Evolutionary conservation across 345 rosid species (phyloP).

Genomic region (Noccaea bulbosa): DNA sequence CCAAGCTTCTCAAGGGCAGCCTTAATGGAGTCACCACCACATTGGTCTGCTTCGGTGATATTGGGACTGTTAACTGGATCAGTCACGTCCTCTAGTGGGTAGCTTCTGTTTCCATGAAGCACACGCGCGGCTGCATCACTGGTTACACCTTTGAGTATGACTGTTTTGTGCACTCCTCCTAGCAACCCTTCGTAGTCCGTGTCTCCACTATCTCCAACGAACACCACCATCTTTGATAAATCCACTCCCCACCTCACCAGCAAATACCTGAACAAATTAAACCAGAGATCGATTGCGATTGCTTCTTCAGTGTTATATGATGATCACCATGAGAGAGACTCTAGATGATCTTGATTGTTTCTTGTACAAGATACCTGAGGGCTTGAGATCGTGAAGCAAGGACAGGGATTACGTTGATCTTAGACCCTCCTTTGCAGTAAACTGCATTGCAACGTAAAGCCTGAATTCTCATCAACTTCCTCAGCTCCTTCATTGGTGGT

Average conservation of each 20-base stretch:
- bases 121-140: slow-evolving; percentile 46
- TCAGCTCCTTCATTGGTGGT: slow-evolving; percentile 61
- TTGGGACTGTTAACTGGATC: slow-evolving; percentile 51
- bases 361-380: slow-evolving; percentile 54
- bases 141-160: slow-evolving; percentile 55
- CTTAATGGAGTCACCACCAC: slow-evolving; percentile 40
- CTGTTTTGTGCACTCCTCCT: slow-evolving; percentile 62
- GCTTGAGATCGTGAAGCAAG: slow-evolving; percentile 80
- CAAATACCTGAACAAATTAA: slow-evolving; percentile 53
- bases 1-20: slow-evolving; percentile 55
- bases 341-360: background rate
- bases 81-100: slow-evolving; percentile 63
- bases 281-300: background rate
- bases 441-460: slow-evolving; percentile 67
- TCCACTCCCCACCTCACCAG: slow-evolving; percentile 71
- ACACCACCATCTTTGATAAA: slow-evolving; percentile 53
- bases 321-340: background rate
- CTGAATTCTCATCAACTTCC: slow-evolving; percentile 68
- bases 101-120: slow-evolving; percentile 58
- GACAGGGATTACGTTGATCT: slow-evolving; percentile 64
- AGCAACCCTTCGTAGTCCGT: slow-evolving; percentile 73
- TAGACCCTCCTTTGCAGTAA: slow-evolving; percentile 65
- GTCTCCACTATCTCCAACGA: slow-evolving; percentile 70
- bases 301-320: background rate
- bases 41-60: slow-evolving; percentile 44